Evolutionary conservation across 1,284 basidiomycete genomes (phyloP).

Genomic region (Phellopilus nigrolimitatus): DNA sequence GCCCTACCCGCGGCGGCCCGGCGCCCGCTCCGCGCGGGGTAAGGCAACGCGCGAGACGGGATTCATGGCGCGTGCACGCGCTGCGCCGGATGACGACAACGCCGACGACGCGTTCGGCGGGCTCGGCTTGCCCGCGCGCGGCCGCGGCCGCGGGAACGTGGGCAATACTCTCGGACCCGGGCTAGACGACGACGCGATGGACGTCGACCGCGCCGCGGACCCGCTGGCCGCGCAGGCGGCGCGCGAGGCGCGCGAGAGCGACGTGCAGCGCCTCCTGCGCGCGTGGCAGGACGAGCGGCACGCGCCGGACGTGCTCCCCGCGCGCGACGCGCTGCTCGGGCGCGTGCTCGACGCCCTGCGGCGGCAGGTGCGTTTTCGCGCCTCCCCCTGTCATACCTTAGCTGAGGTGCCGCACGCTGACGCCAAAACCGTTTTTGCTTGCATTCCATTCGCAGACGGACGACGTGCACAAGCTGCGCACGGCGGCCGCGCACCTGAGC

Average conservation of each 20-base stretch:
- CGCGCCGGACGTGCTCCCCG: constrained; percentile 73
- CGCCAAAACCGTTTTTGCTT: not conserved
- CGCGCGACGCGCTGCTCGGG: constrained; percentile 71
- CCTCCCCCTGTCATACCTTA: not conserved
- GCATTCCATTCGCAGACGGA: constrained; percentile 6
- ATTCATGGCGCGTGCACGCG: too few relatives aligned
- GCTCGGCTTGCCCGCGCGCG: constrained; percentile 9
- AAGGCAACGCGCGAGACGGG: too few relatives aligned
- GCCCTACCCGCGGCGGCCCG: not conserved
- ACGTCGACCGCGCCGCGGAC: constrained; percentile 6
- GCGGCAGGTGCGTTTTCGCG: constrained; percentile 64
- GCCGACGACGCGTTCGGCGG: constrained; percentile 8
- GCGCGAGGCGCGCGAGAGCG: constrained; percentile 33
- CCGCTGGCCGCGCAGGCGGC: not conserved
- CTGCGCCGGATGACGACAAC: constrained; percentile 3
- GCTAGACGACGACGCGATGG: constrained; percentile 14
- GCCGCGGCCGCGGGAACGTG: not conserved
- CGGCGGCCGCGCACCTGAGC: constrained; percentile 72
- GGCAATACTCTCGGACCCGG: not conserved
- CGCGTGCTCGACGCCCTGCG: constrained; percentile 76
- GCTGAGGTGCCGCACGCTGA: not conserved
- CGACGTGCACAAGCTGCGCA: constrained; percentile 61
- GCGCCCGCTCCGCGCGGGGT: too few relatives aligned
- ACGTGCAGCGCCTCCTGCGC: constrained; percentile 60
- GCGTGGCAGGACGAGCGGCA: constrained; percentile 87